phyloP scores from a whole-genome alignment of 139 green algal species.

The Haematococcus sp. region DNA sequence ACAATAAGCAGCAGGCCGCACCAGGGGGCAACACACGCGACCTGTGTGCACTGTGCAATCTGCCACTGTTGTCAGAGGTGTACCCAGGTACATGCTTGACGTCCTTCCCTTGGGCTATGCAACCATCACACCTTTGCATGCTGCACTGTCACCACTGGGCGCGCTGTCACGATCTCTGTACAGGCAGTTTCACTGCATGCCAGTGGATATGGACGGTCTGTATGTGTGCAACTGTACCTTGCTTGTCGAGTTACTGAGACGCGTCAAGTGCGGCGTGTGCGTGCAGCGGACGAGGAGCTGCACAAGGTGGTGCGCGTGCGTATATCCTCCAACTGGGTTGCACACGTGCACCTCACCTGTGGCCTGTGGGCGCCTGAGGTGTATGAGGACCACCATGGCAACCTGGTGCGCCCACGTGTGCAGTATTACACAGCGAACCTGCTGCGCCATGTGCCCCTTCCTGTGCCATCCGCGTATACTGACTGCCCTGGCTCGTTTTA shows the following conservation, averaged over 20 bases:
- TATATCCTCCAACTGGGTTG: slow-evolving; percentile 22
- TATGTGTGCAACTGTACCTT: not conserved
- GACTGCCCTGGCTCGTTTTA: too few relatives aligned
- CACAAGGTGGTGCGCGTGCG: slow-evolving; percentile 13
- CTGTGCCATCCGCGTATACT: not conserved
- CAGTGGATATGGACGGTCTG: too few relatives aligned
- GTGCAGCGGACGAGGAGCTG: slow-evolving; percentile 2
- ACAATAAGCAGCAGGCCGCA: not conserved
- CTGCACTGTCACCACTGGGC: too few relatives aligned
- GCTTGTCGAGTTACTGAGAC: too few relatives aligned
- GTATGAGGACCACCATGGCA: slow-evolving; percentile 18
- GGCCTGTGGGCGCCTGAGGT: slow-evolving; percentile 27
- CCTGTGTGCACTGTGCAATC: slow-evolving; percentile 30
- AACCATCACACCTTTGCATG: too few relatives aligned
- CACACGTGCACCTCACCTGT: slow-evolving; percentile 27
- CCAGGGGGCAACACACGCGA: slow-evolving; percentile 21
- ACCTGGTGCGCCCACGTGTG: slow-evolving; percentile 15
- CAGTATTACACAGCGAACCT: not conserved
- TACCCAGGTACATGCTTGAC: too few relatives aligned
- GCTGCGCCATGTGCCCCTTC: not conserved
- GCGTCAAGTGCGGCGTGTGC: too few relatives aligned
- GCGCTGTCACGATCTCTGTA: too few relatives aligned
- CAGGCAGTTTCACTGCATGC: too few relatives aligned
- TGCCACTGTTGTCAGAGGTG: not conserved
- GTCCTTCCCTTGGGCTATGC: too few relatives aligned